Evolutionary conservation across 1,139 yeast species (phyloP).

Genomic region (Geotrichum restrictum): DNA sequence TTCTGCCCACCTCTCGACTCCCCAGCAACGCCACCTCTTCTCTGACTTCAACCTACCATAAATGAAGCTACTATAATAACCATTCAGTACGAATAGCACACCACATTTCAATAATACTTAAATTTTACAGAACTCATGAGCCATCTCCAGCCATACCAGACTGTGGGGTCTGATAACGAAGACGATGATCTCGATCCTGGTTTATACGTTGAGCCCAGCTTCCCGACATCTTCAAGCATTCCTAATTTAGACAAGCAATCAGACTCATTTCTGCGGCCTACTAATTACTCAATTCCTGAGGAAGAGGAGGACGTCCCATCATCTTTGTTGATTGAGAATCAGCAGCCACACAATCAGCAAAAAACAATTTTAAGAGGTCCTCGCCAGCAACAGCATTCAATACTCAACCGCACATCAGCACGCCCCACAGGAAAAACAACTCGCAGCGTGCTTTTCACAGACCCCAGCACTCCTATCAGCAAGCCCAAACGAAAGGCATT

Average conservation of each 20-base stretch:
- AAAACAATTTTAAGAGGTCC: neutral
- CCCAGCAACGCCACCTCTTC: neutral
- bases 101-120: neutral
- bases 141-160: neutral
- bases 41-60: neutral
- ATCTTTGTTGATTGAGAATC: conserved; percentile 16
- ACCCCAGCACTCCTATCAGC: neutral
- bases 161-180: conserved; percentile 8
- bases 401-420: conserved; percentile 1
- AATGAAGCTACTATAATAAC: neutral
- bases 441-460: conserved; percentile 12
- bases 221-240: neutral
- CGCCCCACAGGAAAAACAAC: neutral
- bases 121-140: neutral
- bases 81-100: neutral
- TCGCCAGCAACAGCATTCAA: conserved; percentile 9
- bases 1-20: no score
- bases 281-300: neutral
- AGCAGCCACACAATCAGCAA: conserved; percentile 4
- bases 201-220: neutral
- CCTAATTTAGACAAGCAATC: conserved; percentile 3
- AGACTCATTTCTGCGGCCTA: conserved; percentile 6
- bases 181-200: conserved; percentile 8
- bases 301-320: conserved; percentile 20
- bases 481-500: conserved; percentile 1